phyloP scores from a whole-genome alignment of 2,329 filamentous ascomycete species.

The Clarireedia hainanense region DNA sequence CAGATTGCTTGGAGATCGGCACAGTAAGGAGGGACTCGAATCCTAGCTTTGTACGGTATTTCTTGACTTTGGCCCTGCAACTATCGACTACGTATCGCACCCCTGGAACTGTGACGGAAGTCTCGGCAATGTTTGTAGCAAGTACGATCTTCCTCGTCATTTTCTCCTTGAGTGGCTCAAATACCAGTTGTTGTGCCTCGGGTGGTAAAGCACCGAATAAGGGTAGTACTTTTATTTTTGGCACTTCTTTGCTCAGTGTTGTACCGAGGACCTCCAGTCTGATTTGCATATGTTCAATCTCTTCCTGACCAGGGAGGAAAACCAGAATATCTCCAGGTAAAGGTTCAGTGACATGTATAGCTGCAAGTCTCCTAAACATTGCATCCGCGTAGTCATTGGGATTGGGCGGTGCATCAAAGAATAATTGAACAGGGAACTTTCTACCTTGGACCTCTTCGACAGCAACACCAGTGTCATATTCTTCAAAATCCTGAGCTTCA shows the following conservation, averaged over 20 bases:
- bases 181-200: slow-evolving; percentile 77
- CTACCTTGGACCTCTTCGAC: slow-evolving; percentile 66
- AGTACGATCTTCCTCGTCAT: slow-evolving; percentile 82
- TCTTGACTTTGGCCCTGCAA: slow-evolving; percentile 90
- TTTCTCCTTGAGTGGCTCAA: slow-evolving; percentile 62
- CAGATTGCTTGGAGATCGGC: slow-evolving; percentile 86
- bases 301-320: slow-evolving; percentile 88
- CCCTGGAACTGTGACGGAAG: slow-evolving; percentile 89
- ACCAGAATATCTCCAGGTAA: slow-evolving; percentile 91
- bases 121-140: slow-evolving; percentile 97
- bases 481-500: background rate
- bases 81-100: slow-evolving; percentile 88
- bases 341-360: slow-evolving; percentile 79
- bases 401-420: slow-evolving; percentile 67
- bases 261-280: slow-evolving; percentile 73
- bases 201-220: slow-evolving; percentile 88
- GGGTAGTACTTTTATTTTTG: slow-evolving; percentile 65
- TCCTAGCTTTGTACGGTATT: slow-evolving; percentile 75
- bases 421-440: slow-evolving; percentile 74
- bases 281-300: slow-evolving; percentile 75
- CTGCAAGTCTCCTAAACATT: slow-evolving; percentile 73
- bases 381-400: slow-evolving; percentile 66
- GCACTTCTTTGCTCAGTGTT: slow-evolving; percentile 65
- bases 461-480: slow-evolving; percentile 20
- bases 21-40: slow-evolving; percentile 88